Evolutionary conservation across 176 grass and related monocot species (phyloP), one percentile per base, ranked within the genome.

Genomic region (Carex cristatella): DNA sequence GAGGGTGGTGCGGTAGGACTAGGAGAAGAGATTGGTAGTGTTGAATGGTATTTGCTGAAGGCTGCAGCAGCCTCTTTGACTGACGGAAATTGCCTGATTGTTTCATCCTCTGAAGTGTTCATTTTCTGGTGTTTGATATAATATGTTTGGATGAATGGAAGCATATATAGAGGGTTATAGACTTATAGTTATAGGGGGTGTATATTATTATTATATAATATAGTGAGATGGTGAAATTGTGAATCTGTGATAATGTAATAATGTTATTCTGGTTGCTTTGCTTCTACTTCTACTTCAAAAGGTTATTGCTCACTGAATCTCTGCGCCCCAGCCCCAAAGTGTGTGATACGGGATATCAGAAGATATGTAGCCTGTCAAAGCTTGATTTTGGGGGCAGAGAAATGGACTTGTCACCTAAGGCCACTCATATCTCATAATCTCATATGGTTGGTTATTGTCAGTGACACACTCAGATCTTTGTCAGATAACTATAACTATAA

Each of bases 241-340:
- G 46, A 23, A 23, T 23, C 23, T 23, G 23, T 23, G 23, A 23
- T 23, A 23, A 23, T 23, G 23, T 23, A 23, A 62, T 59, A 80
- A 68, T 69, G 5, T 65, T 65, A n/a, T 55, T 59, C 37, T 88
- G 86, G 14, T 88, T 68, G 30, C 86, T 88, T 88, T 79, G 70
- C 86, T 88, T 88, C 42, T 78, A 88, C 86, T 88, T 88, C 42
- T 78, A 88, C 86, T 88, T 59, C 86, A 88, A 69, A 84, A 72
- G 18, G 27, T 59, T 87, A 68, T 69, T 18, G 65, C 58, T 75
- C 68, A 55, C 30, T 72, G 65, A 58, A 77, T 14, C 70, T 75
- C n/a, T 53, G 46, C 70, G 51, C 46, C 49, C 5, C 73, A 55
- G 73, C 54, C 19, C 23, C 23, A 23, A 23, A 35, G 33, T 3